phyloP scores from a whole-genome alignment of 768 basidiomycete genomes.

The Mycena sanguinolenta region DNA sequence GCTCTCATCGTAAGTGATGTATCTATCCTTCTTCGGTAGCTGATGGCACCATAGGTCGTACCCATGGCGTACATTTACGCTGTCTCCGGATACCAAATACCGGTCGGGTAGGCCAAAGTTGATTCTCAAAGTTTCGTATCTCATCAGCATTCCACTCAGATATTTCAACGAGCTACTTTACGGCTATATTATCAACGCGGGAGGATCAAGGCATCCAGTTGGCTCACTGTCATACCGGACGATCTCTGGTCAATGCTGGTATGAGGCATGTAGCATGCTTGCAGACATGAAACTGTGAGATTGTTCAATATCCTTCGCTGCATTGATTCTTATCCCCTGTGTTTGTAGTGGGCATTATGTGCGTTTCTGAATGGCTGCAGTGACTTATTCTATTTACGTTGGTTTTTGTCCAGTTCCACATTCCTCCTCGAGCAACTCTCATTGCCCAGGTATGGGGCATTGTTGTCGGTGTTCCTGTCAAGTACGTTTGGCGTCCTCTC shows the following conservation, averaged over 20 bases:
- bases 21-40: background rate
- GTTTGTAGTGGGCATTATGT: constrained; percentile 41
- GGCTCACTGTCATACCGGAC: constrained; percentile 42
- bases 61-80: constrained; percentile 41
- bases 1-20: constrained; percentile 36
- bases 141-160: constrained; percentile 19
- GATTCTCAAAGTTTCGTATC: background rate
- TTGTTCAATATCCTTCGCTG: background rate
- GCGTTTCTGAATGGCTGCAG: background rate
- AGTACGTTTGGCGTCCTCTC: constrained; percentile 24
- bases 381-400: background rate
- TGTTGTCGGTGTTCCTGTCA: constrained; percentile 42
- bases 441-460: constrained; percentile 44
- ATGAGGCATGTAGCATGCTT: constrained; percentile 44
- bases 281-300: constrained; percentile 45
- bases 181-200: constrained; percentile 42
- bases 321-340: background rate
- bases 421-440: constrained; percentile 40
- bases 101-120: constrained; percentile 23
- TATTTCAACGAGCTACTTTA: constrained; percentile 46
- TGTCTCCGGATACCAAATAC: constrained; percentile 39
- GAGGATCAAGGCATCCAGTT: constrained; percentile 43
- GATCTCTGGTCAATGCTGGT: constrained; percentile 45
- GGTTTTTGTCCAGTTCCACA: constrained; percentile 36
- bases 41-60: background rate